Evolutionary conservation across 345 rosid species (phyloP).

Genomic region (Excoecaria cochinchinensis): DNA sequence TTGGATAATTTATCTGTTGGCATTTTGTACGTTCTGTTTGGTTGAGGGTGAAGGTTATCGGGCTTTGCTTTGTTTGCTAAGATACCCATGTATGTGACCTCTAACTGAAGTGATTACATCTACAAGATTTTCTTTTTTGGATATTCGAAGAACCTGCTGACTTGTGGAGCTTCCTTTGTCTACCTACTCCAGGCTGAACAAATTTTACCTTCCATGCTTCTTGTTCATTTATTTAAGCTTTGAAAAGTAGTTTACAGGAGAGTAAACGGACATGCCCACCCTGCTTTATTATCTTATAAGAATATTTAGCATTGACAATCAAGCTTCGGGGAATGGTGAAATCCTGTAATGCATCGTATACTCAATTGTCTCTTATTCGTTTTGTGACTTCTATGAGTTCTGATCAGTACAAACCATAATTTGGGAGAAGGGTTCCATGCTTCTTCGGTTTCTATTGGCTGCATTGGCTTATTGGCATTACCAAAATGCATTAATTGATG

Average conservation of each 20-base stretch:
- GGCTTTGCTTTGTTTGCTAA: not conserved
- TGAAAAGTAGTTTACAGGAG: not conserved
- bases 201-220: not conserved
- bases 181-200: too few species aligned
- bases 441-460: not conserved
- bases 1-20: not conserved
- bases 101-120: not conserved
- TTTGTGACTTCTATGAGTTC: not conserved
- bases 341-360: not conserved
- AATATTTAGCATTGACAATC: not conserved
- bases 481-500: constrained; percentile 27
- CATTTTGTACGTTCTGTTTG: not conserved
- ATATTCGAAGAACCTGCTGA: not conserved
- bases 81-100: too few species aligned
- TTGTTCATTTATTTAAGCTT: not conserved
- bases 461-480: not conserved
- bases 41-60: not conserved
- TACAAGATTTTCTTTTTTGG: not conserved
- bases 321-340: not conserved
- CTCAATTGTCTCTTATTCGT: not conserved
- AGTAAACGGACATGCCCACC: not conserved
- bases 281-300: not conserved
- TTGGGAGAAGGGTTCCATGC: not conserved
- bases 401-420: constrained; percentile 5
- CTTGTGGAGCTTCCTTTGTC: not conserved